Evolutionary conservation across 257 asterid species (phyloP).

Genomic region (Jacaranda mimosifolia): DNA sequence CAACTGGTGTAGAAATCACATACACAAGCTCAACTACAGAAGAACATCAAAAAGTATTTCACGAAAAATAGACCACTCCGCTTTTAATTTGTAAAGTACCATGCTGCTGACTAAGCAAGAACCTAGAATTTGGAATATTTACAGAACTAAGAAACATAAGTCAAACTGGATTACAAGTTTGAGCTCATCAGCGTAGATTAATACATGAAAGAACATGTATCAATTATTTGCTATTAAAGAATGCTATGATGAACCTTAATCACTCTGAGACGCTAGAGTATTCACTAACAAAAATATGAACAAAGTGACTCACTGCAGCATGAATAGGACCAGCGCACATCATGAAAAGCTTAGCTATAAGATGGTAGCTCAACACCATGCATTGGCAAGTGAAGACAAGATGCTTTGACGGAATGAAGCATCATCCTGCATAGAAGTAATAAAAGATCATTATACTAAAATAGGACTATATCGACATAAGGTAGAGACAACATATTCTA

Average conservation of each 20-base stretch:
- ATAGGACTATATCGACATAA: neutral
- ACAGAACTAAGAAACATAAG: neutral
- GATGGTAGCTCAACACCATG: neutral
- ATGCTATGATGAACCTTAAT: neutral
- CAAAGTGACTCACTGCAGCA: neutral
- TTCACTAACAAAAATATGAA: neutral
- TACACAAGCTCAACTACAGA: neutral
- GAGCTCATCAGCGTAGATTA: neutral
- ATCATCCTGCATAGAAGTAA: neutral
- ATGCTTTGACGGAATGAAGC: neutral
- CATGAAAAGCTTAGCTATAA: neutral
- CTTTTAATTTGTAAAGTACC: neutral
- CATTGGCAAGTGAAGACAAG: neutral
- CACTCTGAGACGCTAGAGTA: neutral
- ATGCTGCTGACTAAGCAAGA: neutral
- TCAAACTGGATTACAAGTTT: neutral
- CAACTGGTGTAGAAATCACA: neutral
- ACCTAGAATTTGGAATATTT: neutral
- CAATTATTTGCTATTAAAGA: neutral
- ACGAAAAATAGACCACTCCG: neutral
- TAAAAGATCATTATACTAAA: neutral
- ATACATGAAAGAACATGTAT: neutral
- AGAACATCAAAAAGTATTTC: neutral
- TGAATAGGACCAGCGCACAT: neutral
- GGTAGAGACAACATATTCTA: constrained; percentile 1